Percentiles rank a stretch among this genome's conserved stretches.
Conservation (phyloP, 352 stramenopile species). For the Phytophthora pistaciae region DNA sequence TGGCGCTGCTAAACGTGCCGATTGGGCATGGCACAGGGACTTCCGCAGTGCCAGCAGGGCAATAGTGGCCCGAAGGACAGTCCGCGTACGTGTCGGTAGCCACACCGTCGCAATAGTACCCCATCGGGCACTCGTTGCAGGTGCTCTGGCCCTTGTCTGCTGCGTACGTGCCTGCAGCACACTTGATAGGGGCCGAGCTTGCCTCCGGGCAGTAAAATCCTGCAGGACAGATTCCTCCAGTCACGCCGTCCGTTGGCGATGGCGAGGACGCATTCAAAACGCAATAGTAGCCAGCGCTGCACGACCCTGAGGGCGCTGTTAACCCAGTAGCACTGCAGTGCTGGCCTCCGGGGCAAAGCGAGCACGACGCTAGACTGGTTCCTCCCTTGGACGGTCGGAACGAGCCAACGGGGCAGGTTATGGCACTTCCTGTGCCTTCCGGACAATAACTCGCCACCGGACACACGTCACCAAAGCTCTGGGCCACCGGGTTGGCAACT, state of each 20-base stretch:
- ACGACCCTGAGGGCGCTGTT: constrained; percentile 61
- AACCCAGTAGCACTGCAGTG: constrained; percentile 62
- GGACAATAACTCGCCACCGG: constrained; percentile 82
- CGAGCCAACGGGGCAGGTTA: constrained; percentile 71
- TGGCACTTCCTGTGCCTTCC: constrained; percentile 51
- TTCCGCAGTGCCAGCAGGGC: constrained; percentile 49
- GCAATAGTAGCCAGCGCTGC: constrained; percentile 89
- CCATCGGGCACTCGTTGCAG: constrained; percentile 62
- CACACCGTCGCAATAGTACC: constrained; percentile 72
- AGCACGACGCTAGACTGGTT: constrained; percentile 68
- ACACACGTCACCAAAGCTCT: constrained; percentile 67
- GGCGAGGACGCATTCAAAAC: constrained; percentile 46
- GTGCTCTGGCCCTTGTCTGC: constrained; percentile 28
- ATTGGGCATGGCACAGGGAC: constrained; percentile 62
- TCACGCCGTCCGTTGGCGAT: constrained; percentile 57
- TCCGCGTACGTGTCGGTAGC: constrained; percentile 49
- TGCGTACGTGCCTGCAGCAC: constrained; percentile 52
- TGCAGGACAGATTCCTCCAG: constrained; percentile 55
- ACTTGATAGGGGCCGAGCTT: constrained; percentile 56
- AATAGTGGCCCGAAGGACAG: constrained; percentile 60
- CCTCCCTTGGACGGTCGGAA: constrained; percentile 61
- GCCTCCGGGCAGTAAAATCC: constrained; percentile 72
- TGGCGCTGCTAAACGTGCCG: constrained; percentile 69
- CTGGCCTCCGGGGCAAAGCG: constrained; percentile 65
- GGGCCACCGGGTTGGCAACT: constrained; percentile 60